Conservation (phyloP, 306 rosid genomes). For the Fragaria ananassa region DNA sequence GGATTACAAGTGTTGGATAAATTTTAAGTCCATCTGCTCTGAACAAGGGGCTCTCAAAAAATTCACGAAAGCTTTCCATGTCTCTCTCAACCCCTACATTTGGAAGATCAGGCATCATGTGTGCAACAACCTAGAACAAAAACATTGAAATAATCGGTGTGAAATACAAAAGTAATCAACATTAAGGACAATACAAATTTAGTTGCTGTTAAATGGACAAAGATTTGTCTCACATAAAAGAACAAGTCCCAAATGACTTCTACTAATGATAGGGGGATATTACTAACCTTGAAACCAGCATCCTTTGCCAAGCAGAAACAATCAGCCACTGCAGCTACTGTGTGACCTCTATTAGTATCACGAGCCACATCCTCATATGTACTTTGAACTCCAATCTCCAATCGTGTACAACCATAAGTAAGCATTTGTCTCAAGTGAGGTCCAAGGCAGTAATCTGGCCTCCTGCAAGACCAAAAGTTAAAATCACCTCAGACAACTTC, state of each 20-base stretch:
- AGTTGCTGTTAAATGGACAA: no score
- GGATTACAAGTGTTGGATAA: slow-evolving; percentile 94
- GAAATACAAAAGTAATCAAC: neutral
- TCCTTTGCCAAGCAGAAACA: slow-evolving; percentile 94
- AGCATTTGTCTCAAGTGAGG: slow-evolving; percentile 99
- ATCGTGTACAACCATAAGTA: slow-evolving; percentile 83
- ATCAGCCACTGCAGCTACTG: slow-evolving; percentile 95
- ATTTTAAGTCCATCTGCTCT: slow-evolving; percentile 98
- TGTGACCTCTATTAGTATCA: slow-evolving; percentile 96
- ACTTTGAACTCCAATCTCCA: slow-evolving; percentile 98
- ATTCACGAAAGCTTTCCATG: slow-evolving; percentile 94
- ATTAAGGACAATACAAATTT: neutral
- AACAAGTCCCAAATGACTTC: neutral
- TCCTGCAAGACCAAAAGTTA: slow-evolving; percentile 43
- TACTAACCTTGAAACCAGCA: slow-evolving; percentile 93
- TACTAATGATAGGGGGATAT: neutral
- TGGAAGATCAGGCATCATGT: slow-evolving; percentile 99
- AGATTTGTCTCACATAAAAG: no score
- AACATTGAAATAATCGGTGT: neutral
- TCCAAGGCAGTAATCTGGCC: slow-evolving; percentile 99
- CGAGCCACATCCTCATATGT: slow-evolving; percentile 98
- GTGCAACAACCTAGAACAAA: slow-evolving; percentile 83
- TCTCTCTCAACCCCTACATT: slow-evolving; percentile 98
- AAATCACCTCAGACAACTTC: neutral
- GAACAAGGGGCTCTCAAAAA: slow-evolving; percentile 85